Evolutionary conservation across 805 yeast genomes (phyloP), one percentile per base, ranked within the genome.

Genomic region (Candida takata): DNA sequence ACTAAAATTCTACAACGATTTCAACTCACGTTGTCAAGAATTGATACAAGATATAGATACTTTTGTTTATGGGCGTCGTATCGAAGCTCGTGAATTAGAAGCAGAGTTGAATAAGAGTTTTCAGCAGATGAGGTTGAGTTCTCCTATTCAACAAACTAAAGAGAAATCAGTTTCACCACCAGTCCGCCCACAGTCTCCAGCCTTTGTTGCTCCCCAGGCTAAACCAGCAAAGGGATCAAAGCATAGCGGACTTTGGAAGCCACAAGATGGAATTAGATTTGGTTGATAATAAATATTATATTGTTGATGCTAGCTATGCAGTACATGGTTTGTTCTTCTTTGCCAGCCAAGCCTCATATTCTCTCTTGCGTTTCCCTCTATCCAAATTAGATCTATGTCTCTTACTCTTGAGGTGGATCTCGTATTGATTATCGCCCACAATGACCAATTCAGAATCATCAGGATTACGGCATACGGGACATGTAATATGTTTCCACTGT

Each of bases 371-470:
- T 32, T 67, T 67, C 1, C 70, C 70, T 35, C 72, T 61, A 12
- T 64, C 61, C 13, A 70, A 31, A 36, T 67, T 70, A n/a, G 68
- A 62, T 43, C 67, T 72, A 51, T 88, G 98, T 38, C 83, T 69
- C 41, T 78, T 67, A 39, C 95, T 78, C 14, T 62, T 60, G 32
- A 77, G 40, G 57, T 90, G 98, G 5, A 72, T 67, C 6, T 72
- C 56, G 79, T 84, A 85, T 34, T 70, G 80, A 2, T 74, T 72
- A 33, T 72, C 77, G 0, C 97, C 97, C 7, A 92, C 76, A 1
- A 82, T 70, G 0, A 86, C 67, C 11, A 81, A 55, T 2, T 72
- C 67, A 3, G 74, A 66, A 2, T 77, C 76, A 4, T 67, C 64
- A 24, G 65, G 61, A 44, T 76, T 79, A 6, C 56, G 58, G 54